These are phyloP conservation scores for Boletellus deceptivus DNA, from an alignment of 1,284 basidiomycete species.

Conservation along the genomic window DNA sequence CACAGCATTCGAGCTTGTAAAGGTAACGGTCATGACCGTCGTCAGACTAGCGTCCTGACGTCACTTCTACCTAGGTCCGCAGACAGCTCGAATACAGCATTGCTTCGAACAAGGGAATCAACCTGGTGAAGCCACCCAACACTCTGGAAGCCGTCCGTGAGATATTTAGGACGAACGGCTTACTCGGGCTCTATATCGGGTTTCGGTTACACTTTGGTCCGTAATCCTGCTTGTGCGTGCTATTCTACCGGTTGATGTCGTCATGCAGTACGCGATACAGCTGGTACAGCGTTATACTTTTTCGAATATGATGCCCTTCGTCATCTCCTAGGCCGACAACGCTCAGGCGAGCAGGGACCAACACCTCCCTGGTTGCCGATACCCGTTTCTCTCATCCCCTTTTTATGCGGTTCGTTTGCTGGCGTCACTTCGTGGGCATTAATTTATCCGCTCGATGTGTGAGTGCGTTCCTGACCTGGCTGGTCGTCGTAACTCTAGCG, in stretches of 20 bases:
- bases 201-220: slow-evolving; percentile 77
- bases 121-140: slow-evolving; percentile 64
- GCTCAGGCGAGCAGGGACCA: slow-evolving; percentile 71
- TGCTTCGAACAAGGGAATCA: slow-evolving; percentile 71
- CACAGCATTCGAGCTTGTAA: slow-evolving; percentile 91
- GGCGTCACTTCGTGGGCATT: slow-evolving; percentile 83
- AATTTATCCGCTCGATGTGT: slow-evolving; percentile 86
- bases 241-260: slow-evolving; percentile 1
- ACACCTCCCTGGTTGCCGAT: slow-evolving; percentile 79
- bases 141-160: slow-evolving; percentile 74
- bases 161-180: slow-evolving; percentile 64
- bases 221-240: slow-evolving; percentile 25
- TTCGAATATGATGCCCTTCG: slow-evolving; percentile 86
- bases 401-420: slow-evolving; percentile 80
- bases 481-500: not conserved
- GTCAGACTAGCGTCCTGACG: slow-evolving; percentile 9
- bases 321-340: slow-evolving; percentile 66
- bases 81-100: slow-evolving; percentile 94
- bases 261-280: slow-evolving; percentile 68
- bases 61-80: slow-evolving; percentile 56
- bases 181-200: slow-evolving; percentile 78
- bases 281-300: slow-evolving; percentile 84
- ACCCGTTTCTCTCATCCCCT: slow-evolving; percentile 74
- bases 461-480: slow-evolving; percentile 29
- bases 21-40: slow-evolving; percentile 51